phyloP scores from a whole-genome alignment of 1,284 basidiomycete genomes.

The Austroboletus niveus region DNA sequence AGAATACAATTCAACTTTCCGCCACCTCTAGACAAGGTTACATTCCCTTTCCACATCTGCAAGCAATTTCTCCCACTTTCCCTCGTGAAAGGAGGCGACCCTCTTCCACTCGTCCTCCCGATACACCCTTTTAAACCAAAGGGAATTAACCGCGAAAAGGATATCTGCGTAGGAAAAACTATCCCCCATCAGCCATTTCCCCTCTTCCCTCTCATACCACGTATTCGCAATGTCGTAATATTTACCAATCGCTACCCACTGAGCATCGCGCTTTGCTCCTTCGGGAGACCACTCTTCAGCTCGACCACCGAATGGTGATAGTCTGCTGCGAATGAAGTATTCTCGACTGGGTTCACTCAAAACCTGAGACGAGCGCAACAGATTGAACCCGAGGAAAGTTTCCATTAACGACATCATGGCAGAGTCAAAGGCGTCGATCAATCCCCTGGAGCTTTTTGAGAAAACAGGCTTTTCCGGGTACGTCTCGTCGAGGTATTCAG shows the following conservation, averaged over 20 bases:
- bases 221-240: constrained; percentile 6
- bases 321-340: constrained; percentile 10
- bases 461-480: constrained; percentile 42
- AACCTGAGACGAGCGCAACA: constrained; percentile 13
- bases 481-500: constrained; percentile 44
- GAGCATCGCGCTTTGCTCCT: constrained; percentile 20
- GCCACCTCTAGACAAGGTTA: constrained; percentile 10
- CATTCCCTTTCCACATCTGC: constrained; percentile 22
- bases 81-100: constrained; percentile 20
- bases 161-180: constrained; percentile 32
- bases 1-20: too few species aligned
- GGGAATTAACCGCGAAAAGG: constrained; percentile 8
- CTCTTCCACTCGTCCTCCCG: constrained; percentile 26
- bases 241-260: constrained; percentile 20
- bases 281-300: constrained; percentile 25
- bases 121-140: constrained; percentile 18
- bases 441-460: constrained; percentile 29
- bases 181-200: constrained; percentile 28
- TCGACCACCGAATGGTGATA: neutral
- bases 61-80: constrained; percentile 24
- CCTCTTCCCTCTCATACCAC: constrained; percentile 16
- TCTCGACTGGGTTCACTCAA: constrained; percentile 22
- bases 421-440: constrained; percentile 33
- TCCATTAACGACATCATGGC: constrained; percentile 4
- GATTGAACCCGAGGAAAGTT: constrained; percentile 2